Evolutionary conservation across 345 rosid genomes (phyloP), one percentile per base, ranked within the genome.

Genomic region (Alliaria petiolata): DNA sequence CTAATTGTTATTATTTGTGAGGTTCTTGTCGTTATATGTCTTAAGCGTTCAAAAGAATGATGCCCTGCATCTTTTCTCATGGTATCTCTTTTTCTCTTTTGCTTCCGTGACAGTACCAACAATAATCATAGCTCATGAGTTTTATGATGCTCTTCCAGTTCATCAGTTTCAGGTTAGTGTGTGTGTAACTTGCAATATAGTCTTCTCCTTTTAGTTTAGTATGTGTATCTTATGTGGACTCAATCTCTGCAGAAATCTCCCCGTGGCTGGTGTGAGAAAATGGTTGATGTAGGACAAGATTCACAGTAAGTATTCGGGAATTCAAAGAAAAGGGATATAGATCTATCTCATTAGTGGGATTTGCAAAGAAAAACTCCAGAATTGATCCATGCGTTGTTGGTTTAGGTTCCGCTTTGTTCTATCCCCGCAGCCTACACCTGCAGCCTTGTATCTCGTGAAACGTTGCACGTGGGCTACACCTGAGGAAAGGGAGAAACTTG

Each of bases 141-240:
- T 95, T 76, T 91, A 84, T 70, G 99, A 95, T 81, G 99, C 97
- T 61, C 86, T 93, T 69, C 96, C 99, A 17, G 82, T 95, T 69
- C 95, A 91, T 80, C 98, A 93, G 44, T 91, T 93, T 81, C 98
- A 89, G 97, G 98, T 93, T 58, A 50, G 88, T 82, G 14, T 19
- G 36, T 2, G 11, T 52, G 11, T 14, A n/a, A 30, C 58, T 53
- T 28, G 10, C 35, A 28, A 0, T 50, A 22, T 28, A 52, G 57
- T 52, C 57, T 26, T 52, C 57, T 14, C 17, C 17, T 26, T 25
- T 52, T 14, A 26, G 35, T 52, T 52, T 7, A 14, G 35, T 30
- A 38, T 50, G 42, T 17, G 22, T 62, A 54, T 62, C 57, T 69
- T 38, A 69, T 7, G 26, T 53, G 31, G 58, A 34, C 6, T 19